Percentiles rank a stretch among this genome's conserved stretches.
phyloP scores from a whole-genome alignment of 208 protist species.

The Trypanosoma congolense region DNA sequence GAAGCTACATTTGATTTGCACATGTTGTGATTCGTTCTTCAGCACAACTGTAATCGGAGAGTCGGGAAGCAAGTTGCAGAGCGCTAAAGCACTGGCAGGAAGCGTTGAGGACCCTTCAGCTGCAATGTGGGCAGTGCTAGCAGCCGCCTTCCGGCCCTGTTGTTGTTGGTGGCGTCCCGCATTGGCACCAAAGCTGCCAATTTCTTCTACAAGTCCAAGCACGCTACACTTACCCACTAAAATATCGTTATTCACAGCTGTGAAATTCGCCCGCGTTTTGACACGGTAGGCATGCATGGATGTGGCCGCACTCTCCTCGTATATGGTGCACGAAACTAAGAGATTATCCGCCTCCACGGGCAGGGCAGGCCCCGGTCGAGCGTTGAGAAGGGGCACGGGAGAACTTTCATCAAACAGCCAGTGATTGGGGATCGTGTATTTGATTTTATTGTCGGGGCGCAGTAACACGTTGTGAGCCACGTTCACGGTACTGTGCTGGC shows the following conservation, averaged over 20 bases:
- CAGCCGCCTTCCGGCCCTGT: not conserved
- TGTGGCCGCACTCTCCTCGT: constrained; percentile 48
- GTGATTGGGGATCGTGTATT: constrained; percentile 51
- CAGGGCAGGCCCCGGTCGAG: constrained; percentile 27
- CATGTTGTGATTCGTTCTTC: constrained; percentile 28
- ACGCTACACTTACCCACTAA: constrained; percentile 50
- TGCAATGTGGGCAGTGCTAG: not conserved
- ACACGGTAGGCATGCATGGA: constrained; percentile 48
- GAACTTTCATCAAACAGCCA: constrained; percentile 46
- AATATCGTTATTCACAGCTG: constrained; percentile 61
- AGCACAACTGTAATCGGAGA: constrained; percentile 49
- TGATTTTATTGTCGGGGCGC: constrained; percentile 51
- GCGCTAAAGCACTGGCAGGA: constrained; percentile 24
- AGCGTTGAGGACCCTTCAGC: not conserved
- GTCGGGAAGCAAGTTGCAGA: constrained; percentile 41
- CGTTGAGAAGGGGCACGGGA: constrained; percentile 52
- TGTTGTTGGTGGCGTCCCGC: constrained; percentile 6
- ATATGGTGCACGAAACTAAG: constrained; percentile 70
- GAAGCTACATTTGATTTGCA: constrained; percentile 63
- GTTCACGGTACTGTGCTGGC: constrained; percentile 70
- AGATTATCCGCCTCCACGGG: constrained; percentile 56
- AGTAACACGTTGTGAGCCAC: constrained; percentile 31
- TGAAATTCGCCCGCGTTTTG: constrained; percentile 66
- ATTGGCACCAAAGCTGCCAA: not conserved
- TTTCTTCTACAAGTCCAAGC: constrained; percentile 29